A percentile compares a stretch with the other conserved stretches of the same genome.
phyloP scores from a whole-genome alignment of 2,329 filamentous ascomycete genomes.

The Blumeria graminis region DNA sequence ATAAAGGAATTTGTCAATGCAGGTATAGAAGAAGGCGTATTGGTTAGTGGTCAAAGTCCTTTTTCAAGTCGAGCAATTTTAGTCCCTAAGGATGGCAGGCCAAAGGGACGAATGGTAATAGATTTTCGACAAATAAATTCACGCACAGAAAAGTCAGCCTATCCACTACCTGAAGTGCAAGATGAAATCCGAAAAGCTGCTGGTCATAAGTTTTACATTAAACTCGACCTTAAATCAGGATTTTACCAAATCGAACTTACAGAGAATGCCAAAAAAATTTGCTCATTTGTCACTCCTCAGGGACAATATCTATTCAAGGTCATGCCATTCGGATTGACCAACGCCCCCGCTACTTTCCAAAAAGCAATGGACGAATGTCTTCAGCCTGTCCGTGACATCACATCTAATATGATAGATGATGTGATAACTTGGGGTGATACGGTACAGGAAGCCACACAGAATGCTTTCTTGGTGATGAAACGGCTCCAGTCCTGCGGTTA shows the following conservation, averaged over 20 bases:
- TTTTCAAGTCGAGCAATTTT: not conserved
- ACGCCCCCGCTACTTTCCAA: not conserved
- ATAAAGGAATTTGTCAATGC: not conserved
- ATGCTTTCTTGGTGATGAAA: not conserved
- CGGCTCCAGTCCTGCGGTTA: not conserved
- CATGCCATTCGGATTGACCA: not conserved
- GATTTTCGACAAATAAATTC: not conserved
- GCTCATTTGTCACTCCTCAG: not conserved
- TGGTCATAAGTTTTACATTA: not conserved
- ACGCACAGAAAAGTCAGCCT: not conserved
- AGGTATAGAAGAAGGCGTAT: not conserved
- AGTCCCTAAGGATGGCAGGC: not conserved
- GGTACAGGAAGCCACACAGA: not conserved
- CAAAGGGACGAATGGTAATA: not conserved
- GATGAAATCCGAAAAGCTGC: not conserved
- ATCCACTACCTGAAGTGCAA: not conserved
- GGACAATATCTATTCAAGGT: not conserved
- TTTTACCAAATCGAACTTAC: conserved; percentile 1
- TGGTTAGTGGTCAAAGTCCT: not conserved
- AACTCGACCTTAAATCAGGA: not conserved
- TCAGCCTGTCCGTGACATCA: not conserved
- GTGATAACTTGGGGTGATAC: not conserved
- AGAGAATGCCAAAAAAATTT: not conserved
- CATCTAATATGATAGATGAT: conserved; percentile 1
- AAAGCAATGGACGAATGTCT: not conserved